phyloP scores from a whole-genome alignment of 768 basidiomycete genomes.

The Trametes meyenii region DNA sequence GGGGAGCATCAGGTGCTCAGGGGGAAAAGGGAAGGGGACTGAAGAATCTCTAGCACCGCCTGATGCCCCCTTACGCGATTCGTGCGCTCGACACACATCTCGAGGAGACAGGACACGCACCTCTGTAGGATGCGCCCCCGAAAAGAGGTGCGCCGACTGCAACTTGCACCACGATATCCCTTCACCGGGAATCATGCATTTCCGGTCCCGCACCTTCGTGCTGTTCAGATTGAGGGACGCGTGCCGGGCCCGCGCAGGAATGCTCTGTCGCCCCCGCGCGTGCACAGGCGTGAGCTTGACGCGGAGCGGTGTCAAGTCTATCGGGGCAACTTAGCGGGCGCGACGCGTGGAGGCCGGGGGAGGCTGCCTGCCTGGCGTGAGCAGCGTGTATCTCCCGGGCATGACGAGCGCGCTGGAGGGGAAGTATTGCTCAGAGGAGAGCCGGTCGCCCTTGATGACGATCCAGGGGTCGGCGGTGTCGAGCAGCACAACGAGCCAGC shows the following conservation, averaged over 20 bases:
- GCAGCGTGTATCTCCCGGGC: constrained; percentile 13
- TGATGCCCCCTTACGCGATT: too few species aligned
- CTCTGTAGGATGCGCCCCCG: constrained; percentile 4
- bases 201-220: constrained; percentile 1
- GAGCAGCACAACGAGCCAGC: constrained; percentile 8
- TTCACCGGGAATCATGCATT: neutral
- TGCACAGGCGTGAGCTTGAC: constrained; percentile 6
- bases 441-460: constrained; percentile 9
- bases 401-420: constrained; percentile 8
- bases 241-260: neutral
- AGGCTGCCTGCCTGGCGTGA: constrained; percentile 8
- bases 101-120: neutral
- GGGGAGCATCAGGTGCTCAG: neutral
- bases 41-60: too few species aligned
- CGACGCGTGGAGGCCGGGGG: neutral
- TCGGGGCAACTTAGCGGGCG: too few species aligned
- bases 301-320: constrained; percentile 8
- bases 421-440: constrained; percentile 7
- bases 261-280: constrained; percentile 6
- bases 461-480: constrained; percentile 10
- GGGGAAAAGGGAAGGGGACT: too few species aligned
- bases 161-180: constrained; percentile 7
- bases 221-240: neutral
- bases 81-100: too few species aligned
- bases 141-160: neutral